Base-by-base conservation (phyloP, 2,329 filamentous ascomycete species). In the Exophiala phaeomuriformis region DNA sequence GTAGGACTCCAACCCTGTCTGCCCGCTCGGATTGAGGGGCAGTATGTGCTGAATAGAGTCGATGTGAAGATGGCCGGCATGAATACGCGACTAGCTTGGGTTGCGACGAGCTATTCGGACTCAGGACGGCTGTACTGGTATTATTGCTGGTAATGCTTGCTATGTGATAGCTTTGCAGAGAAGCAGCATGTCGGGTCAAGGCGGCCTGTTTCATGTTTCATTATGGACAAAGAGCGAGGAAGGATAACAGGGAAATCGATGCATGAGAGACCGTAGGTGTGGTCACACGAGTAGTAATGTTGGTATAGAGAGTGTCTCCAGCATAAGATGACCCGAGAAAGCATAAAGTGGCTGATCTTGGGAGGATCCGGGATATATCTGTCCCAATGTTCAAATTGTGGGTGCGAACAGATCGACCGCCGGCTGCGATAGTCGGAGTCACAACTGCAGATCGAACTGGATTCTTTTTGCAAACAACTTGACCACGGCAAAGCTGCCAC, bases 141-240 rank as follows among this genome's bases (percentile, higher is more conserved):
- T 68, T 65, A 63, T 66, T 39, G 64, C 59, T 42, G 63, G 57
- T 12, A 63, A 60, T 50, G 62, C 61, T 59, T 64, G 64, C 19
- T 19, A 19, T 41, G 64, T 61, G 46, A 65, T 64, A 55, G 65
- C 37, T 32, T 41, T 44, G 49, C 6, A 46, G 10, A 10, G 40
- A 39, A 31, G 30, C 45, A 32, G 53, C 63, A 50, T 66, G 64
- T 64, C 62, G 65, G 53, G 52, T 64, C 42, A 69, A 53, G 49
- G 65, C 61, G 60, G 64, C 65, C 46, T 64, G 64, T 64, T 62
- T 68, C 69, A 72, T 72, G 62, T 55, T 67, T 64, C 62, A 47
- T 47, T 19, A 35, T 36, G 44, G 32, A 28, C 44, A 37, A 35
- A 47, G 6, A 47, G 19, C 27, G 31, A 28, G 32, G 31, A 47